Base-by-base conservation (phyloP, 2,329 filamentous ascomycete genomes). In the Claviceps pazoutovae region DNA sequence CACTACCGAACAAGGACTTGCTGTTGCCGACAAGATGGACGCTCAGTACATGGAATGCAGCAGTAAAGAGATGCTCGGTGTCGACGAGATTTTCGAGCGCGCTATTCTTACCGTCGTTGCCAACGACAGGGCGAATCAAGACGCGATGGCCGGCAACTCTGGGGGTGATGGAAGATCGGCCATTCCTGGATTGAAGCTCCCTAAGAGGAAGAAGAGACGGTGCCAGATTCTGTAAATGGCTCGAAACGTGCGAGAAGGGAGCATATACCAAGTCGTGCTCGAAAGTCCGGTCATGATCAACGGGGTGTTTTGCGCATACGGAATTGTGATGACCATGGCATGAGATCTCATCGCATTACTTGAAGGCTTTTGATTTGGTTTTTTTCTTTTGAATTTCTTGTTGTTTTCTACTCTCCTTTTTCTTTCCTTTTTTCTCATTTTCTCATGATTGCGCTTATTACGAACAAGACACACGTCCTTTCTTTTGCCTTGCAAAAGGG, bases 11-110 rank as follows among this genome's bases (percentile, higher is more conserved):
- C 91, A 98, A 70, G 93, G 91, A 56, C 79, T 85, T 64, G 78
- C 81, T 8, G 90, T 98, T 26, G 90, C 93, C 52, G 80, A 84
- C 63, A 93, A 91, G 72, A 98, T 98, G 93, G 83, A 83, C 56
- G 93, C 93, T 13, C 78, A 83, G 63, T 98, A 98, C 73, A 91
- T 95, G 80, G 93, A 98, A 72, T 98, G 93, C 77, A 95, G 89
- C 66, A 95, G 88, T 70, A 97, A 97, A 71, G 93, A 96, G 71
- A 93, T 95, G 84, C 82, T 78, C 51, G 93, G 93, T 52, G 91
- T 98, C 46, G 88, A 97, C 66, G 91, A 97, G 63, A 93, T 97
- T 64, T 98, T 98, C 69, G 86, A 94, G 67, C 77, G 82, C 56
- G 93, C 93, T 52, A 90, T 98, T 64, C 81, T 90, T 62, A 91